phyloP scores from a whole-genome alignment of 208 protist species.

The Naegleria fowleri region DNA sequence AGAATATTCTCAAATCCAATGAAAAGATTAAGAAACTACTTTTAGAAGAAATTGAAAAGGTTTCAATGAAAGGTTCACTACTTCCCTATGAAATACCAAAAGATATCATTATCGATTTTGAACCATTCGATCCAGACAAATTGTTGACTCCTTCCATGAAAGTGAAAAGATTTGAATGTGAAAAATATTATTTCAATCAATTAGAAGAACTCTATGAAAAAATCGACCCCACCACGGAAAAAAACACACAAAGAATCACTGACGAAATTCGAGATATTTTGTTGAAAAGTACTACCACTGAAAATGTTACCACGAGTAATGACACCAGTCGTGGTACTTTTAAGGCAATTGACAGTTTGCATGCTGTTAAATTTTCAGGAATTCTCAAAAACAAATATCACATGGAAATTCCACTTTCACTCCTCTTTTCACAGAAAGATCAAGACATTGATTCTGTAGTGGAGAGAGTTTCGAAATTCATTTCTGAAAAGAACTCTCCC shows the following conservation, averaged over 20 bases:
- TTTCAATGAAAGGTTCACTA: not conserved
- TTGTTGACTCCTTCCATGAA: not conserved
- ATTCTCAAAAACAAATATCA: conserved; percentile 10
- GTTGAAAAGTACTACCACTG: not conserved
- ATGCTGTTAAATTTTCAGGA: not conserved
- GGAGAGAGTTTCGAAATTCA: not conserved
- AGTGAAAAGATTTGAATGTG: conserved; percentile 6
- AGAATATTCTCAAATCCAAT: not conserved
- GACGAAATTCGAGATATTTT: not conserved
- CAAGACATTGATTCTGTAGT: not conserved
- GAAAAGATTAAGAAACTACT: not conserved
- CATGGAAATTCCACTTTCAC: not conserved
- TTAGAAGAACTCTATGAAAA: not conserved
- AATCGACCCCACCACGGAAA: not conserved
- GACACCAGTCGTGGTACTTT: not conserved
- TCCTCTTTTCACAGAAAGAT: not conserved
- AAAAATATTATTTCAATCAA: not conserved
- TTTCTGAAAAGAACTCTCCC: not conserved
- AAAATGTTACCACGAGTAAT: not conserved
- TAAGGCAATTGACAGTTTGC: not conserved
- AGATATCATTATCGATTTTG: not conserved
- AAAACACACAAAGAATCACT: too few relatives aligned
- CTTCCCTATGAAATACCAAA: conserved; percentile 21
- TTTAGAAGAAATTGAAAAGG: not conserved
- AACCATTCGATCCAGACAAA: not conserved